Percentiles rank a stretch among this genome's conserved stretches.
phyloP scores from a whole-genome alignment of 306 rosid species.

The Echinosophora koreensis region DNA sequence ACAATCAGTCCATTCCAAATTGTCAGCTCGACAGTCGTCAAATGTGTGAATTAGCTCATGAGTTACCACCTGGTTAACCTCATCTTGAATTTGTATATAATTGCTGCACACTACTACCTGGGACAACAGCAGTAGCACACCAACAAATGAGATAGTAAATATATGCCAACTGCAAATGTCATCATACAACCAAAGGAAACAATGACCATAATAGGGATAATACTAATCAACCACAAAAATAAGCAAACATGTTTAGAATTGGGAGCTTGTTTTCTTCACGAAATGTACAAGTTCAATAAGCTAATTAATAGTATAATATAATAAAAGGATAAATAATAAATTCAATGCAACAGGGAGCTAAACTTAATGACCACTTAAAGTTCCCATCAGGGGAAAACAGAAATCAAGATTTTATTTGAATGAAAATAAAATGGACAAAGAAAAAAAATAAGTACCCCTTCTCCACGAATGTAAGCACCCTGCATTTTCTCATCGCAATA shows the following conservation, averaged over 20 bases:
- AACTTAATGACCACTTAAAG: neutral
- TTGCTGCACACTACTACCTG: constrained; percentile 73
- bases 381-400: neutral
- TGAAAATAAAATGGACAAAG: neutral
- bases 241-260: neutral
- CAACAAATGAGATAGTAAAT: constrained; percentile 1
- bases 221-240: neutral
- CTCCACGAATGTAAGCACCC: constrained; percentile 62
- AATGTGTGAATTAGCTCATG: constrained; percentile 78
- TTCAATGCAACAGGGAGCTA: neutral
- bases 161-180: constrained; percentile 26
- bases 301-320: neutral
- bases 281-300: neutral
- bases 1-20: constrained; percentile 76
- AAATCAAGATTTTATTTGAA: neutral
- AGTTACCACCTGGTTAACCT: constrained; percentile 71
- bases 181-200: neutral
- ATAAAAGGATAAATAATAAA: too few relatives aligned
- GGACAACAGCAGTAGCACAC: constrained; percentile 23
- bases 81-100: constrained; percentile 65
- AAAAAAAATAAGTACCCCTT: constrained; percentile 63
- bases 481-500: constrained; percentile 44
- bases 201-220: constrained; percentile 12
- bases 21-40: constrained; percentile 74
- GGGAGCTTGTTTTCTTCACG: constrained; percentile 2